Evolutionary conservation across 208 protist species (phyloP).

Genomic region (Leishmania tarentolae): DNA sequence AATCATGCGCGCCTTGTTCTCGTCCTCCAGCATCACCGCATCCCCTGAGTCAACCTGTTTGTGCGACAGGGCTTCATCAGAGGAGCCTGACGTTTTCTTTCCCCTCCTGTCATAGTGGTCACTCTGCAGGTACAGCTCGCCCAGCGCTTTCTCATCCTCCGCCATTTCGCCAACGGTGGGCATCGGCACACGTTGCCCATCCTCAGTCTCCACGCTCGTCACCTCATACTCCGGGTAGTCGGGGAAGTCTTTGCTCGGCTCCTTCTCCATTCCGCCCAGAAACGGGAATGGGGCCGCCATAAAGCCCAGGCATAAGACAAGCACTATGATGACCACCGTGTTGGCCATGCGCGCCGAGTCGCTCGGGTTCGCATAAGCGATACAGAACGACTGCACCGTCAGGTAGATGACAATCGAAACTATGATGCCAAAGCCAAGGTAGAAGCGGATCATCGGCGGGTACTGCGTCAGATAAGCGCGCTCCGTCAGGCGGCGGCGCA

Average conservation of each 20-base stretch:
- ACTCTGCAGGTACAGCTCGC: constrained; percentile 17
- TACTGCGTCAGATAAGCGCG: constrained; percentile 61
- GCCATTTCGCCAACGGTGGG: constrained; percentile 11
- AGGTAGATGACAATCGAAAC: constrained; percentile 45
- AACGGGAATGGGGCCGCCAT: constrained; percentile 40
- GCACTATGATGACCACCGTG: constrained; percentile 42
- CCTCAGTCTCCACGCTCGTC: background rate
- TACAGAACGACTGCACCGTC: constrained; percentile 49
- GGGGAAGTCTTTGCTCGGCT: constrained; percentile 35
- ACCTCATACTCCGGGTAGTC: constrained; percentile 4
- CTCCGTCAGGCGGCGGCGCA: constrained; percentile 54
- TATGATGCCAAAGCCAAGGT: constrained; percentile 46
- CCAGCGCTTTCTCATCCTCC: constrained; percentile 17
- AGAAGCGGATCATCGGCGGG: constrained; percentile 49
- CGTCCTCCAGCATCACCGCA: constrained; percentile 19
- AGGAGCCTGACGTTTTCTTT: background rate
- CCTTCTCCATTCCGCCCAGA: constrained; percentile 53
- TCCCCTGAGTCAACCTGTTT: background rate
- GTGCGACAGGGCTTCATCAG: background rate
- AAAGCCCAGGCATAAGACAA: constrained; percentile 35
- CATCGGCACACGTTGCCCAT: constrained; percentile 18
- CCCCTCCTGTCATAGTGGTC: background rate
- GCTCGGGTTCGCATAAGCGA: constrained; percentile 42
- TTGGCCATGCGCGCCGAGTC: constrained; percentile 32
- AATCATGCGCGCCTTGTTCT: constrained; percentile 33